Evolutionary conservation across 345 rosid species (phyloP).

Genomic region (Raphanus raphanistrum): DNA sequence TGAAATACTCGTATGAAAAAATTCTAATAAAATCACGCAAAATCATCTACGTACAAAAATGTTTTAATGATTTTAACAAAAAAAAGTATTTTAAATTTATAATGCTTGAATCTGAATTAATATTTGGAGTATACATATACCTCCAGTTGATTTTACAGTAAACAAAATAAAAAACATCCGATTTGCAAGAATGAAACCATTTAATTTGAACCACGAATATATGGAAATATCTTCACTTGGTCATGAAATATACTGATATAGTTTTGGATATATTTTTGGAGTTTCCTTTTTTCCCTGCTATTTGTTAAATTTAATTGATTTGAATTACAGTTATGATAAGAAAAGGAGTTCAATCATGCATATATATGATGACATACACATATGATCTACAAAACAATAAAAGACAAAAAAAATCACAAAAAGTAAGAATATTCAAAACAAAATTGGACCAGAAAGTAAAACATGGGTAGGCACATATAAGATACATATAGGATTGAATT

Average conservation of each 20-base stretch:
- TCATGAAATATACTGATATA: not conserved
- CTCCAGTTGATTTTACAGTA: not conserved
- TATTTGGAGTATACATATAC: not conserved
- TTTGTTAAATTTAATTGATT: not conserved
- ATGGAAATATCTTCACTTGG: not conserved
- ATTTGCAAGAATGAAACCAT: not conserved
- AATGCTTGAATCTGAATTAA: not conserved
- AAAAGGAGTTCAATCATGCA: constrained; percentile 34
- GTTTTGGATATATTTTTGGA: not conserved
- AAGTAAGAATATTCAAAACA: constrained; percentile 38
- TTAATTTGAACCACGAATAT: not conserved
- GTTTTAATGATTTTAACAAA: not conserved
- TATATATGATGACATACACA: constrained; percentile 27
- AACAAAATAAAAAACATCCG: not conserved
- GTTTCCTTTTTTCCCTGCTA: not conserved
- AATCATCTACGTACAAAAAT: not conserved
- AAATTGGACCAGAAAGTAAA: constrained; percentile 30
- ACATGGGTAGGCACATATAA: constrained; percentile 32
- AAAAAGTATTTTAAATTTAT: not conserved
- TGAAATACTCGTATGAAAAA: not conserved
- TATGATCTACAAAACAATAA: constrained; percentile 30
- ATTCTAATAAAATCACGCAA: too few species aligned
- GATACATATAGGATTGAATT: constrained; percentile 17
- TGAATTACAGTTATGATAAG: constrained; percentile 29
- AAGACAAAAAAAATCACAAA: constrained; percentile 42